These are phyloP conservation scores for Penicillium sclerotigenum DNA, from an alignment of 2,329 filamentous ascomycete species.

Conservation along the genomic window DNA sequence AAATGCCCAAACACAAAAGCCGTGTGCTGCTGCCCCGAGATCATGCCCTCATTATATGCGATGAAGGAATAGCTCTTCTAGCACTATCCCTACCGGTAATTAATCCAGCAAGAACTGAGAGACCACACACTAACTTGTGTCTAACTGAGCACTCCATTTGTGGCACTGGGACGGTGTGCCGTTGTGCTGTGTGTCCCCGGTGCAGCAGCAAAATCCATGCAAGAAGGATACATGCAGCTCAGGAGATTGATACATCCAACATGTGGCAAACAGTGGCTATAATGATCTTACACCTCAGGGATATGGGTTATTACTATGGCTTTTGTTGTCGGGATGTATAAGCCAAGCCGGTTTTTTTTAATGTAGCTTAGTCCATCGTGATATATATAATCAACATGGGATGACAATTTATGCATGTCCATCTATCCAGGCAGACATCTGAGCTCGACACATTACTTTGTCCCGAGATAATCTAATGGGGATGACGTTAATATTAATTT, in stretches of 20 bases:
- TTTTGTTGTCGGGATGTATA: not conserved
- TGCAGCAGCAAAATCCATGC: not conserved
- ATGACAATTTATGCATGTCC: not conserved
- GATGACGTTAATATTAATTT: not conserved
- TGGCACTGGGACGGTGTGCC: not conserved
- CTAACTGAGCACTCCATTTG: not conserved
- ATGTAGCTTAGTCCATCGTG: not conserved
- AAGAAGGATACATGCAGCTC: constrained; percentile 3
- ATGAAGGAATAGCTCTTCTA: not conserved
- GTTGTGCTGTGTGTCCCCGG: not conserved
- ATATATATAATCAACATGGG: not conserved
- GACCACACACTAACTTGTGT: not conserved
- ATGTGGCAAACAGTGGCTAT: constrained; percentile 1
- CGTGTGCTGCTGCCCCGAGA: not conserved
- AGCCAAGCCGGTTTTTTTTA: too few species aligned
- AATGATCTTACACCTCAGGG: not conserved
- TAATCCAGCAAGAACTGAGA: not conserved
- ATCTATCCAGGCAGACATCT: not conserved
- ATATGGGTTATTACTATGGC: not conserved
- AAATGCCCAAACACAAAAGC: not conserved
- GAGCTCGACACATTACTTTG: not conserved
- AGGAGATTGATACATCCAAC: not conserved
- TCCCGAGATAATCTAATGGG: too few species aligned
- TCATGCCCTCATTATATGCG: not conserved
- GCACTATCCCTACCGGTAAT: not conserved